phyloP scores from a whole-genome alignment of 257 asterid genomes.

The Nicotiana sylvestris region DNA sequence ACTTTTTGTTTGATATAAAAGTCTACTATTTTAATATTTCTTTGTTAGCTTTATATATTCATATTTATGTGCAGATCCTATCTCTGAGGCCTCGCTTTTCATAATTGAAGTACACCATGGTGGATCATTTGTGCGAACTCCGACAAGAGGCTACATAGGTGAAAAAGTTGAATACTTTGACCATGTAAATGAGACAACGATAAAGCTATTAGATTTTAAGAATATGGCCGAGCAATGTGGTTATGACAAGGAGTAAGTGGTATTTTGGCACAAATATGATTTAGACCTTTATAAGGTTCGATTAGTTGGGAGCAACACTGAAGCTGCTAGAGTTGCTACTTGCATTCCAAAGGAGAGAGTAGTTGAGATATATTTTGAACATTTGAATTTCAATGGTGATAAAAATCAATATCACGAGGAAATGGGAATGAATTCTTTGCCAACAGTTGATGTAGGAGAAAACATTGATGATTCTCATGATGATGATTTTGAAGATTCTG shows the following conservation, averaged over 20 bases:
- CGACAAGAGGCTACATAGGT: too few relatives aligned
- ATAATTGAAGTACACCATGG: too few relatives aligned
- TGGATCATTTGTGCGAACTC: too few relatives aligned
- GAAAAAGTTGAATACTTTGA: too few relatives aligned
- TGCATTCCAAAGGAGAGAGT: not conserved
- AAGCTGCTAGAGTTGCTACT: not conserved
- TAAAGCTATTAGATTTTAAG: too few relatives aligned
- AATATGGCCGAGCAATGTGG: too few relatives aligned
- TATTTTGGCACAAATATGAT: not conserved
- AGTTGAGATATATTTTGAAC: not conserved
- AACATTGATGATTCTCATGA: not conserved
- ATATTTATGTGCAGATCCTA: too few relatives aligned
- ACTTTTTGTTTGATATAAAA: not conserved
- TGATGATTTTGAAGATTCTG: not conserved
- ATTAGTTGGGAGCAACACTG: not conserved
- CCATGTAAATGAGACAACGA: too few relatives aligned
- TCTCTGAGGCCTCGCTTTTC: too few relatives aligned
- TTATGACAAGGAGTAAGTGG: not conserved
- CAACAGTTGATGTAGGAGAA: not conserved
- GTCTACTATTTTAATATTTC: not conserved
- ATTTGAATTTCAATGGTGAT: not conserved
- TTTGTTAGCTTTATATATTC: not conserved
- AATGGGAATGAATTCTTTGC: not conserved
- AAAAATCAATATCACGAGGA: not conserved
- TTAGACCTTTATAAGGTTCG: not conserved